Evolutionary conservation across 1,284 basidiomycete genomes (phyloP), one percentile per base, ranked within the genome.

Genomic region (Hypsizygus ulmarius): DNA sequence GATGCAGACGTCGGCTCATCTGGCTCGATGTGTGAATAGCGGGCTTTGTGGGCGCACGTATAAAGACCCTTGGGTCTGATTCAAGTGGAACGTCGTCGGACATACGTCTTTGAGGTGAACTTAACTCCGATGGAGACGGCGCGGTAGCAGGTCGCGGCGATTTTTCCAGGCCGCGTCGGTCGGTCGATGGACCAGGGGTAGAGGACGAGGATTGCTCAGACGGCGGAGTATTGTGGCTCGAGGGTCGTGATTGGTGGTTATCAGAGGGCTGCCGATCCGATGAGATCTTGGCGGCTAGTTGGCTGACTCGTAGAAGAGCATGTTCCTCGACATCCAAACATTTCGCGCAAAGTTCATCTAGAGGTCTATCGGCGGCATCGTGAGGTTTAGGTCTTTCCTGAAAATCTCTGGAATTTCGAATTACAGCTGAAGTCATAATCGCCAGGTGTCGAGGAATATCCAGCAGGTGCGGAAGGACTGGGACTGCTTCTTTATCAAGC

Each of bases 241-340:
- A 48, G 16, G 50, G 41, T 49, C 53, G 16, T 52, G 48, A 39
- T 55, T 55, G 37, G 29, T 27, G 27, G 38, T 59, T 47, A 14
- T 59, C 64, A 36, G 56, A 57, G 32, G 56, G 61, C 47, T 62
- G 60, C 43, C 61, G 64, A 34, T 65, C 64, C 7, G 64, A 60
- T n/a, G 70, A 67, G 18, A 74, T 54, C 35, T 66, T 68, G 0
- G 70, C 63, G 12, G 77, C 77, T n/a, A 84, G 66, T 54, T 80
- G 75, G 57, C 73, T 82, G 47, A 84, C 84, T 36, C 81, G 71
- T 37, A 70, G 65, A 28, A 85, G 65, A 6, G 83, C 81, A 59
- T 85, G 81, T 66, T 84, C 82, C 64, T 87, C 87, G 27, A 91
- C 80, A 45, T 83, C 79, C 48, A 86, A 78, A 66, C 86, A 90